A percentile compares a stretch with the other conserved stretches of the same genome.
Evolutionary conservation across 2,329 filamentous ascomycete species (phyloP).

Genomic region (Aspergillus sp.): DNA sequence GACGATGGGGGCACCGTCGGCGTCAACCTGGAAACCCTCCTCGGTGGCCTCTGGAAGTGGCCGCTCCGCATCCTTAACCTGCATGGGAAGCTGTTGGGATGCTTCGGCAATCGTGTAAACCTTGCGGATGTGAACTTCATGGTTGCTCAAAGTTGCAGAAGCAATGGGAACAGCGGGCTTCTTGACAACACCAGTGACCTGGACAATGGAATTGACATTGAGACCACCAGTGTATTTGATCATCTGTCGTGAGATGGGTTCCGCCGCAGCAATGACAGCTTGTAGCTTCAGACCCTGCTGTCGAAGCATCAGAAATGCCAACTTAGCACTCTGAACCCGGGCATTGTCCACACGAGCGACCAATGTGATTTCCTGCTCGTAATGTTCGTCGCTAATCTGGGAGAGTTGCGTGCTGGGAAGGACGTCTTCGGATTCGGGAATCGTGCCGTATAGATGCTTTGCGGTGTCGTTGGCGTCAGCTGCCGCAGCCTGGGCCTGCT

Average conservation of each 20-base stretch:
- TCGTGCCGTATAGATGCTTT: constrained; percentile 77
- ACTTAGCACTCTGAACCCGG: constrained; percentile 83
- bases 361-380: constrained; percentile 71
- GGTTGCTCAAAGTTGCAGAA: constrained; percentile 74
- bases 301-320: constrained; percentile 84
- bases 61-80: constrained; percentile 54
- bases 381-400: constrained; percentile 56
- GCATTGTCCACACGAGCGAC: constrained; percentile 84
- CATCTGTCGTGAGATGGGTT: constrained; percentile 76
- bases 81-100: constrained; percentile 60
- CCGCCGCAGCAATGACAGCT: constrained; percentile 68
- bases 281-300: constrained; percentile 79
- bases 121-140: constrained; percentile 86
- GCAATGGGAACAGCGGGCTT: constrained; percentile 85
- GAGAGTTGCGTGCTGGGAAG: constrained; percentile 61
- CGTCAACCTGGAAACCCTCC: constrained; percentile 50
- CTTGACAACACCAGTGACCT: constrained; percentile 77
- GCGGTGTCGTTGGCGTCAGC: constrained; percentile 59
- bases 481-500: constrained; percentile 67
- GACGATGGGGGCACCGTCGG: constrained; percentile 65
- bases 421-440: constrained; percentile 59
- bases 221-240: constrained; percentile 83
- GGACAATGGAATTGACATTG: constrained; percentile 76
- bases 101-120: constrained; percentile 73
- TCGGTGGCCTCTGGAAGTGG: constrained; percentile 46